Conservation (phyloP, 208 protist genomes). For the Leishmania arabica region DNA sequence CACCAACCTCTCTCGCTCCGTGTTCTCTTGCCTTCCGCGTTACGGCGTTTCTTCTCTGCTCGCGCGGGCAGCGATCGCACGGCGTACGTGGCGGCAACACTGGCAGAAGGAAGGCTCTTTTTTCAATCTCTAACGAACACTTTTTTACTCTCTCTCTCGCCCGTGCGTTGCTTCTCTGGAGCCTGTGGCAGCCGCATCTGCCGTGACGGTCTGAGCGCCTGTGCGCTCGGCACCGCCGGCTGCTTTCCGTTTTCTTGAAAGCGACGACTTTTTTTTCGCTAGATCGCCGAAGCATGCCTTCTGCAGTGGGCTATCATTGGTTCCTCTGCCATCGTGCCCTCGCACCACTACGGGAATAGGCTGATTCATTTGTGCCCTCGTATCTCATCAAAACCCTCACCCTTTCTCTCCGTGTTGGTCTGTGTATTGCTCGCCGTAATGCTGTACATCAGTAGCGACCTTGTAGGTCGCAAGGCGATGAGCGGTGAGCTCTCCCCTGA, state of each 20-base stretch:
- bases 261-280: neutral
- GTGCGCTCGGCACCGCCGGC: neutral
- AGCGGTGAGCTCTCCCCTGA: constrained; percentile 31
- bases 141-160: neutral
- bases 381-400: neutral
- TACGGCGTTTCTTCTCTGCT: neutral
- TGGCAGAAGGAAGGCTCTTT: neutral
- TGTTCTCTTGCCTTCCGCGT: neutral
- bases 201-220: neutral
- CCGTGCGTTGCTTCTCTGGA: neutral
- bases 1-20: neutral
- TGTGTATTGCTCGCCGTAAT: constrained; percentile 2
- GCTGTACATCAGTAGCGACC: constrained; percentile 24
- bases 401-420: neutral
- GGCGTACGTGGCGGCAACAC: neutral
- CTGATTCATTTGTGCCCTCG: neutral
- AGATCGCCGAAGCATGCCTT: neutral
- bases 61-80: neutral
- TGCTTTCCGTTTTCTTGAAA: neutral
- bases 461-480: neutral
- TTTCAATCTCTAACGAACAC: neutral
- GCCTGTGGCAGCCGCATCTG: neutral
- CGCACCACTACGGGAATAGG: neutral
- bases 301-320: neutral
- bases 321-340: neutral